Evolutionary conservation across 2,329 filamentous ascomycete species (phyloP).

Genomic region (Trichothecium roseum): DNA sequence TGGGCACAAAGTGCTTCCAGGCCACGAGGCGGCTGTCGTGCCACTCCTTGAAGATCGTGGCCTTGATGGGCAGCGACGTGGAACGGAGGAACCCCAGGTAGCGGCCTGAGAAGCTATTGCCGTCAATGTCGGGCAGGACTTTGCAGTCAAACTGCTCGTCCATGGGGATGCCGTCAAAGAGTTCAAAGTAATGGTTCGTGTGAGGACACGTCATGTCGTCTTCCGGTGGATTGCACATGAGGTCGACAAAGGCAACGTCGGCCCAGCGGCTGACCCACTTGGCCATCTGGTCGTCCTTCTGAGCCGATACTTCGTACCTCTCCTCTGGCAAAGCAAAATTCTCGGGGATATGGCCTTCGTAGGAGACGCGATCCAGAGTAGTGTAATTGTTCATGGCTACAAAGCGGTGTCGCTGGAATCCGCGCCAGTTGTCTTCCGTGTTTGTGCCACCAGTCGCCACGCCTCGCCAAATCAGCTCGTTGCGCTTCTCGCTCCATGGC

Average conservation of each 20-base stretch:
- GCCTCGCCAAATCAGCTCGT: constrained; percentile 52
- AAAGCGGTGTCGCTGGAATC: constrained; percentile 68
- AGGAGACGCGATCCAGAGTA: constrained; percentile 38
- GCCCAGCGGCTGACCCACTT: constrained; percentile 39
- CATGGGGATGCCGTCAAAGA: constrained; percentile 29
- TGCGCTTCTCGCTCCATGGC: constrained; percentile 45
- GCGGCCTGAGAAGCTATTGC: constrained; percentile 59
- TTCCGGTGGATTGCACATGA: constrained; percentile 35
- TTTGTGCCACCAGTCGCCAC: constrained; percentile 57
- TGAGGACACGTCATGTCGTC: constrained; percentile 34
- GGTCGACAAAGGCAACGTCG: constrained; percentile 42
- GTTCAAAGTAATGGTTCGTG: constrained; percentile 33
- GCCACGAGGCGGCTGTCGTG: constrained; percentile 63
- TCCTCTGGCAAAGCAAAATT: constrained; percentile 44
- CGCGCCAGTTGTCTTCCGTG: constrained; percentile 51
- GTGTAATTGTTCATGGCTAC: constrained; percentile 63
- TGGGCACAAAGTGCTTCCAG: constrained; percentile 74
- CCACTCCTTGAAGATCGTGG: constrained; percentile 72
- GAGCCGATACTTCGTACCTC: constrained; percentile 36
- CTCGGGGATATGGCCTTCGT: constrained; percentile 25
- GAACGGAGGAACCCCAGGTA: constrained; percentile 61
- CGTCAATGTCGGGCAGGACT: constrained; percentile 68
- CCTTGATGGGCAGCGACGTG: constrained; percentile 64
- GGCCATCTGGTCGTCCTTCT: constrained; percentile 31
- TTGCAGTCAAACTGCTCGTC: constrained; percentile 50